Percentiles rank a stretch among this genome's conserved stretches.
Evolutionary conservation across 179 eudicot species (phyloP).

Genomic region (Beta lomatogona): DNA sequence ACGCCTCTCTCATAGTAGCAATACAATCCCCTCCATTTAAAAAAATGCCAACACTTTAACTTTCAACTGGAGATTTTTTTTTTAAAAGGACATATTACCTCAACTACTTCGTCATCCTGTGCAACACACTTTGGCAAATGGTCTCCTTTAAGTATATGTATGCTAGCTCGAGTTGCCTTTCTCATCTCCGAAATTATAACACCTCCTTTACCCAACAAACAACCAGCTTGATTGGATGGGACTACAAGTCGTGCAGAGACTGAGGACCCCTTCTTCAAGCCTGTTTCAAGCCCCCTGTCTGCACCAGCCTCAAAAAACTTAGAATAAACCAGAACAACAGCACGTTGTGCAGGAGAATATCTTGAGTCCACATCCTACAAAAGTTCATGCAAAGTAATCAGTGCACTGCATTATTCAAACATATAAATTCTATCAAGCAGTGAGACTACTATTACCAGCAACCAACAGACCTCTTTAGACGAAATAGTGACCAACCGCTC

Average conservation of each 20-base stretch:
- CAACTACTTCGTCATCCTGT: slow-evolving; percentile 63
- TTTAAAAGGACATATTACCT: slow-evolving; percentile 45
- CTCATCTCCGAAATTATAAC: slow-evolving; percentile 73
- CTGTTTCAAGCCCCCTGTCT: slow-evolving; percentile 51
- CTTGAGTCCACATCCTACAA: slow-evolving; percentile 56
- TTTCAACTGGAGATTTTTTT: neutral
- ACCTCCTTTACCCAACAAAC: slow-evolving; percentile 84
- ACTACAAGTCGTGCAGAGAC: slow-evolving; percentile 61
- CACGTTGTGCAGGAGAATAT: slow-evolving; percentile 81
- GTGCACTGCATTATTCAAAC: slow-evolving; percentile 17
- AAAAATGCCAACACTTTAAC: neutral
- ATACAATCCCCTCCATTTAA: neutral
- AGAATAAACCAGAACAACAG: slow-evolving; percentile 59
- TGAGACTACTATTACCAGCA: slow-evolving; percentile 13
- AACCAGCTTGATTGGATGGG: slow-evolving; percentile 62
- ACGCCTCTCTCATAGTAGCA: neutral
- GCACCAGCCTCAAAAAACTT: slow-evolving; percentile 53
- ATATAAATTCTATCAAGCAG: neutral
- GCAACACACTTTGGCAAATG: slow-evolving; percentile 65
- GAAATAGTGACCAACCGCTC: slow-evolving; percentile 72
- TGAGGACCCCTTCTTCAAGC: slow-evolving; percentile 40
- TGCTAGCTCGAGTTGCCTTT: slow-evolving; percentile 61
- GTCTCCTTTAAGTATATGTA: slow-evolving; percentile 53
- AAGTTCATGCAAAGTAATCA: slow-evolving; percentile 24
- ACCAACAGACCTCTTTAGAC: slow-evolving; percentile 63